These are phyloP conservation scores for Apiotrichum siamense DNA, from an alignment of 1,284 basidiomycete genomes.

Conservation along the genomic window DNA sequence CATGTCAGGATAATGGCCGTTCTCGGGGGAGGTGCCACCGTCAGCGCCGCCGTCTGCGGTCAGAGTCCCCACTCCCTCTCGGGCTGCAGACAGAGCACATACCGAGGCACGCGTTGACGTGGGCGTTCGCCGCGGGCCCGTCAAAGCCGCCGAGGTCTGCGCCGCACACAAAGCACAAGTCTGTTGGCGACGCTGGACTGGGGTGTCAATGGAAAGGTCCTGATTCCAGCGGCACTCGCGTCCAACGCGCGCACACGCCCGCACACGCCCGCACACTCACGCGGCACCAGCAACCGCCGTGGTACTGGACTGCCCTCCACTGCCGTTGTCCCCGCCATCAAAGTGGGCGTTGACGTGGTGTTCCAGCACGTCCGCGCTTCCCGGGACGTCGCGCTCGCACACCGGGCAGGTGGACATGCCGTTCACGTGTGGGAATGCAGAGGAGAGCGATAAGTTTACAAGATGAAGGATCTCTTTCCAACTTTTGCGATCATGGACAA, in stretches of 20 bases:
- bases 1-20: constrained; percentile 1
- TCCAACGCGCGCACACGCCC: no score
- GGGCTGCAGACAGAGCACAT: not conserved
- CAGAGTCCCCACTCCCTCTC: not conserved
- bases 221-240: no score
- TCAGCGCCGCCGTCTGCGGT: constrained; percentile 9
- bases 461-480: no score
- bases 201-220: no score
- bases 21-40: not conserved
- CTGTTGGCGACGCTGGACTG: not conserved
- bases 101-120: constrained; percentile 31
- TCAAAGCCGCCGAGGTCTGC: constrained; percentile 16
- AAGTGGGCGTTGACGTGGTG: constrained; percentile 40
- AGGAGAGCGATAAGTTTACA: no score
- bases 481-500: no score
- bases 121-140: constrained; percentile 13
- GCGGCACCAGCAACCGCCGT: no score
- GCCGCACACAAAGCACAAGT: constrained; percentile 28
- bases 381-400: constrained; percentile 21
- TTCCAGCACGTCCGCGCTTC: constrained; percentile 23
- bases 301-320: no score
- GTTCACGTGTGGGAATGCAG: not conserved
- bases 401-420: constrained; percentile 30
- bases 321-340: not conserved
- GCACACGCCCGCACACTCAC: no score